phyloP scores from a whole-genome alignment of 371 early-diverging fungal genomes.

The Mortierella sp. region DNA sequence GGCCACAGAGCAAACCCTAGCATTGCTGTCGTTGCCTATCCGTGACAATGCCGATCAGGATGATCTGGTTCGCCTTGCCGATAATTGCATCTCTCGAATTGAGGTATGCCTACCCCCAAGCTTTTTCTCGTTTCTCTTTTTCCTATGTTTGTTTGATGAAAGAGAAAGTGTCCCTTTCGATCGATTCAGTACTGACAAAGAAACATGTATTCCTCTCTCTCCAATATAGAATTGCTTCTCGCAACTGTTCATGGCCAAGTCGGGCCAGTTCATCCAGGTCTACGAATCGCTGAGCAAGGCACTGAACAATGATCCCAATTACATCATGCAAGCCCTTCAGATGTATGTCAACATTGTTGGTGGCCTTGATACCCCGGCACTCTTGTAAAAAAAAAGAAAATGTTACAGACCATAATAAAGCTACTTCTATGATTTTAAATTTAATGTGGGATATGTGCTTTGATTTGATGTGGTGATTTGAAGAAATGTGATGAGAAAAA shows the following conservation, averaged over 20 bases:
- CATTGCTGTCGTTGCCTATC: constrained; percentile 61
- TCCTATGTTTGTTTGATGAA: not conserved
- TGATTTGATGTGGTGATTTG: not conserved
- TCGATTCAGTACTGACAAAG: not conserved
- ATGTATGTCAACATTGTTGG: constrained; percentile 65
- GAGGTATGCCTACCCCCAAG: constrained; percentile 49
- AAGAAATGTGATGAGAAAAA: not conserved
- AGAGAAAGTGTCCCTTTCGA: not conserved
- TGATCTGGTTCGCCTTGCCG: constrained; percentile 69
- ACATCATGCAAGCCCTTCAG: constrained; percentile 73
- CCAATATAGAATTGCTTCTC: constrained; percentile 68
- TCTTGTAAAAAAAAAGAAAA: constrained; percentile 4
- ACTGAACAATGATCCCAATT: constrained; percentile 67
- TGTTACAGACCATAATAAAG: not conserved
- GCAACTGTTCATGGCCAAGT: constrained; percentile 69
- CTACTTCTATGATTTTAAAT: not conserved
- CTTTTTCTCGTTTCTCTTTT: not conserved
- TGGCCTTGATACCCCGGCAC: constrained; percentile 40
- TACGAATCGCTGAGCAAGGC: constrained; percentile 72
- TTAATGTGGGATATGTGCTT: not conserved
- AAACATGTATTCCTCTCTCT: not conserved
- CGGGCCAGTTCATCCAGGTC: constrained; percentile 68
- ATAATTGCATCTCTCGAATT: constrained; percentile 72
- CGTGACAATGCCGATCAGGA: constrained; percentile 71
- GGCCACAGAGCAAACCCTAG: constrained; percentile 47